These are phyloP conservation scores for Cinnamomum chago DNA, from an alignment of 164 flowering plant species.

Conservation along the genomic window DNA sequence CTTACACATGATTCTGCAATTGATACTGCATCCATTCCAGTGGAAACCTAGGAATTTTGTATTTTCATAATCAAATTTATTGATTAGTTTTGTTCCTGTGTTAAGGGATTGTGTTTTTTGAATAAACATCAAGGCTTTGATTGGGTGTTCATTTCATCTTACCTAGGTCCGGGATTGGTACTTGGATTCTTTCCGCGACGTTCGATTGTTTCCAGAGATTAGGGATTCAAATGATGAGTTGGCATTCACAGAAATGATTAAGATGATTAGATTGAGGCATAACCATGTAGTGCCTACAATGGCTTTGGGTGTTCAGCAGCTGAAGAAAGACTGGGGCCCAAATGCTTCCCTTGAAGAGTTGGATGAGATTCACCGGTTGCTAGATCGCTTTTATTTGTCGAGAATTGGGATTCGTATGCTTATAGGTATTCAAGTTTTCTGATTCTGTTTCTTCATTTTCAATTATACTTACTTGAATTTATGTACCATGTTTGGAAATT, in stretches of 20 bases:
- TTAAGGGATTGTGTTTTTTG: not conserved
- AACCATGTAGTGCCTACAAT: constrained; percentile 93
- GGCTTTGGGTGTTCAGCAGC: constrained; percentile 93
- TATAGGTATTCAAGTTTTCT: constrained; percentile 51
- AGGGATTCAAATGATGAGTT: constrained; percentile 65
- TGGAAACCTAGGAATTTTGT: too few species aligned
- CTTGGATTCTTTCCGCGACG: constrained; percentile 87
- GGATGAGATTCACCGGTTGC: constrained; percentile 77
- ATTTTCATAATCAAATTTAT: too few species aligned
- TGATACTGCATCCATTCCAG: not conserved
- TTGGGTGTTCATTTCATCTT: not conserved
- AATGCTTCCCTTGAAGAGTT: constrained; percentile 42
- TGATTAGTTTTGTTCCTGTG: not conserved
- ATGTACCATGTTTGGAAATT: not conserved
- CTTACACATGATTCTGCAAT: not conserved
- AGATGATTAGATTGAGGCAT: constrained; percentile 87
- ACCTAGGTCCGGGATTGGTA: constrained; percentile 94
- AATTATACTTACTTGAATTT: not conserved
- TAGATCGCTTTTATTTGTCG: constrained; percentile 96
- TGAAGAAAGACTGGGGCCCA: constrained; percentile 67
- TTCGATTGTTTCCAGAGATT: constrained; percentile 69
- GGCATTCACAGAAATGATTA: constrained; percentile 89
- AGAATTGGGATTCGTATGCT: constrained; percentile 98
- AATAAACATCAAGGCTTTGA: not conserved
- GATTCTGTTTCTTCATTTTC: constrained; percentile 3